Conservation (phyloP, 176 grass and related monocot genomes). For the Neostapfia colusana region DNA sequence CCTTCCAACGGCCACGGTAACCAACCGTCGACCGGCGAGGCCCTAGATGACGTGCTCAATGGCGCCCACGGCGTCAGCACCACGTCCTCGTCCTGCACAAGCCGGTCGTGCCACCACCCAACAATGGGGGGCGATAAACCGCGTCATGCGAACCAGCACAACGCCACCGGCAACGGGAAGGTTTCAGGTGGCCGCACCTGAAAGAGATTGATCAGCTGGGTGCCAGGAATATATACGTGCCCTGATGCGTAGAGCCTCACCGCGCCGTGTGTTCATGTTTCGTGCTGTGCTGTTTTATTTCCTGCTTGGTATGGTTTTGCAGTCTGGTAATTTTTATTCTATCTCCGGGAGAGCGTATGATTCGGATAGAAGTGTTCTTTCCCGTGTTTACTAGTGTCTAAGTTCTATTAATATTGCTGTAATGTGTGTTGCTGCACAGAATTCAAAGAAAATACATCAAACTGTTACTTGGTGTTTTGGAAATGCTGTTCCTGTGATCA, state of each 20-base stretch:
- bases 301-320: neutral
- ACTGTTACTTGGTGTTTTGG: neutral
- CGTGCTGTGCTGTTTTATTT: neutral
- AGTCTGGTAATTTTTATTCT: neutral
- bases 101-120: too few relatives aligned
- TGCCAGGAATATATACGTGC: neutral
- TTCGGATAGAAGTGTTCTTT: neutral
- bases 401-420: neutral
- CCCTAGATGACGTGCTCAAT: neutral
- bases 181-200: neutral
- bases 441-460: neutral
- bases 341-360: neutral
- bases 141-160: neutral
- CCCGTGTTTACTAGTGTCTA: neutral
- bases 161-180: neutral
- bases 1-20: conserved; percentile 8
- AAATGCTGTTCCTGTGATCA: neutral
- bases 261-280: neutral
- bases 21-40: neutral
- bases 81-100: neutral
- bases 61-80: neutral
- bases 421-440: too few relatives aligned
- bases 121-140: neutral
- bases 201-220: neutral
- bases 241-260: neutral